Base-by-base conservation (phyloP, 495 filamentous ascomycete species). In the Cryomyces minteri region DNA sequence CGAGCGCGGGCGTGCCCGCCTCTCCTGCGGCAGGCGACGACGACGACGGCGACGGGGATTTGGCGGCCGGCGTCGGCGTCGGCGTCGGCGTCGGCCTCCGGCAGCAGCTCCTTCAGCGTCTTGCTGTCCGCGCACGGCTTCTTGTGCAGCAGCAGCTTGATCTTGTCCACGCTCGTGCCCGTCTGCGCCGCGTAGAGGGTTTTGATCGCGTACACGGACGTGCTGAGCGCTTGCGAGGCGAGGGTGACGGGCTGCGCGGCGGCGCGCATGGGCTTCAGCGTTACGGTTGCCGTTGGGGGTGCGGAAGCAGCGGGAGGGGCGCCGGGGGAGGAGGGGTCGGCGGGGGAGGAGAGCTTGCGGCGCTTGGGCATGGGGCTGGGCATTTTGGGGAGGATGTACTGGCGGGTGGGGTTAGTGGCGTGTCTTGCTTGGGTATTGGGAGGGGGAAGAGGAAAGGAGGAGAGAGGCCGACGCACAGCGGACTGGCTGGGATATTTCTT, bases 111-210 rank as follows among this genome's bases (percentile, higher is more conserved):
- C 43, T 62, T 64, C 1, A 86, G 51, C 6, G 72, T 67, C 62
- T 82, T 82, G 32, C 68, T 68, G 54, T 90, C 88, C 0, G 69
- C 51, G 0, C 82, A 73, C 1, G 87, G 86, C 62, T 94, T 94
- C 60, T 84, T 83, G 54, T 79, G 78, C 47, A 77, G 73, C 43
- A 98, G 64, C 0, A 98, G 59, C 62, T 87, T 85, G 47, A 98
- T 72, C 66, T 87, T 90, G 4, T 77, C 75, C 6, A 74, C 54
- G 0, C 67, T 64, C 37, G 60, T 67, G 42, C 58, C 67, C 31
- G 59, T 71, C 54, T 68, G 50, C 3, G 59, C 57, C 0, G 66
- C 61, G 62, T 36, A 95, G 64, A 2, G 63, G 56, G 51, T 69
- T 52, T 90, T 90, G 44, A 95, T 59, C 41, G 84, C 77, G 37